Percentiles rank a stretch among this genome's conserved stretches.
phyloP scores from a whole-genome alignment of 352 stramenopile species.

The Globisporangium polare region DNA sequence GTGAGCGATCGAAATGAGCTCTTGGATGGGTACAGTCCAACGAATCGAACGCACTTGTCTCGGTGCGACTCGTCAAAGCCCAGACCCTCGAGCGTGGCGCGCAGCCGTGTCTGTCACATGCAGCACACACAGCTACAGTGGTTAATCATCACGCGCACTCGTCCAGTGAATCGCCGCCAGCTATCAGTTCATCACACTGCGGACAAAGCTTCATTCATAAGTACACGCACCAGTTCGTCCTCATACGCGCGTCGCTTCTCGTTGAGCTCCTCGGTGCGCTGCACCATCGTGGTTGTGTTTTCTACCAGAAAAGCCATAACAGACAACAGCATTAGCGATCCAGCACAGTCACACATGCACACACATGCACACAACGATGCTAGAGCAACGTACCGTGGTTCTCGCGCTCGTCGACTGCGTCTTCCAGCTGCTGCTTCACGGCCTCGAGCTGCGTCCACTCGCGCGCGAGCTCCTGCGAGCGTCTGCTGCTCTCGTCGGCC shows the following conservation, averaged over 20 bases:
- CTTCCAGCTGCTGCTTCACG: conserved; percentile 25
- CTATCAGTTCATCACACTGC: not conserved
- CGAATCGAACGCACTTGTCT: conserved; percentile 17
- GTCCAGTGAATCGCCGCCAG: not conserved
- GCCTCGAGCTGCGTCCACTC: conserved; percentile 27
- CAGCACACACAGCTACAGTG: not conserved
- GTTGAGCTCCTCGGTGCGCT: conserved; percentile 30
- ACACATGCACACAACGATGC: too few relatives aligned
- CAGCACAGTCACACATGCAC: not conserved
- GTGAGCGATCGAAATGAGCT: too few relatives aligned
- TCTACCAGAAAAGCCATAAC: conserved; percentile 21
- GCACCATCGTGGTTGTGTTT: conserved; percentile 38
- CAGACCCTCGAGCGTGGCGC: conserved; percentile 19
- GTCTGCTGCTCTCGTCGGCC: conserved; percentile 4
- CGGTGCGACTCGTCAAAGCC: conserved; percentile 15
- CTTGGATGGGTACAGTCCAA: not conserved
- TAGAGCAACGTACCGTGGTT: conserved; percentile 19
- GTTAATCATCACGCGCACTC: not conserved
- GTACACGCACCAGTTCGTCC: conserved; percentile 26
- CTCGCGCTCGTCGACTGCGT: conserved; percentile 30
- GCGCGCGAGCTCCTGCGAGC: conserved; percentile 23
- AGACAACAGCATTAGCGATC: not conserved
- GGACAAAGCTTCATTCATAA: not conserved
- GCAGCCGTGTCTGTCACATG: conserved; percentile 17
- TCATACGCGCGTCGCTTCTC: conserved; percentile 29